Percentiles rank a stretch among this genome's conserved stretches.
Evolutionary conservation across 2,329 filamentous ascomycete species (phyloP).

Genomic region (Trichoderma endophyticum): DNA sequence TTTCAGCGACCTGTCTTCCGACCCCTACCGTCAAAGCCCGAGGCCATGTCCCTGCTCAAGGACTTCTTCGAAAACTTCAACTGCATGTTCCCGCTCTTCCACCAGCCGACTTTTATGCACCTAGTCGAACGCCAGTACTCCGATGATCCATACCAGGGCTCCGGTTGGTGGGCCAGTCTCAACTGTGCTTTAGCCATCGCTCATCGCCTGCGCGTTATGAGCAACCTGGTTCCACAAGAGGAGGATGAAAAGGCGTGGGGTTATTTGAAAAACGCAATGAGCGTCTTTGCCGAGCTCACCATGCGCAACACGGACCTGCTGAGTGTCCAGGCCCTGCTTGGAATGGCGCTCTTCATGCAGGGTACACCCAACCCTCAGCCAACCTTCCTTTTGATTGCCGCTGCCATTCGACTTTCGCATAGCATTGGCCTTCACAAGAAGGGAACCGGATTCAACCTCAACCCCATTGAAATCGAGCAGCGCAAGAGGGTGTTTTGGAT

Average conservation of each 20-base stretch:
- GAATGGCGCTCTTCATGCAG: slow-evolving; percentile 92
- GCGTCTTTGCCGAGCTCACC: slow-evolving; percentile 84
- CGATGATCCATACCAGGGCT: slow-evolving; percentile 85
- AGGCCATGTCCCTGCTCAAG: slow-evolving; percentile 80
- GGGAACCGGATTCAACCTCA: slow-evolving; percentile 88
- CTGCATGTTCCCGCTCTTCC: slow-evolving; percentile 95
- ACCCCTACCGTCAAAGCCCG: slow-evolving; percentile 77
- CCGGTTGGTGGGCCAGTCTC: slow-evolving; percentile 97
- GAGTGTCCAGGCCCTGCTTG: slow-evolving; percentile 89
- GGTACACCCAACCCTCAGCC: slow-evolving; percentile 96
- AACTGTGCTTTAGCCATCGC: slow-evolving; percentile 94
- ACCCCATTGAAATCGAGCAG: slow-evolving; percentile 91
- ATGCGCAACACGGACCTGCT: slow-evolving; percentile 95
- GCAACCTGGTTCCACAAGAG: slow-evolving; percentile 82
- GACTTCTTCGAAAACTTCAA: slow-evolving; percentile 99
- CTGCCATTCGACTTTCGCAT: slow-evolving; percentile 85
- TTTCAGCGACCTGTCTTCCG: slow-evolving; percentile 84
- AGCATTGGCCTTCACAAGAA: slow-evolving; percentile 94
- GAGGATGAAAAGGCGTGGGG: slow-evolving; percentile 95
- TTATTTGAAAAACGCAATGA: slow-evolving; percentile 95
- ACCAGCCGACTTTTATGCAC: slow-evolving; percentile 98
- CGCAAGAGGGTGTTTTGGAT: slow-evolving; percentile 66
- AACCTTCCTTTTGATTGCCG: slow-evolving; percentile 84
- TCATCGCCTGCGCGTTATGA: slow-evolving; percentile 90
- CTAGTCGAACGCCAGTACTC: slow-evolving; percentile 93